Conservation (phyloP, 768 basidiomycete genomes). For the Agaricus blazei region DNA sequence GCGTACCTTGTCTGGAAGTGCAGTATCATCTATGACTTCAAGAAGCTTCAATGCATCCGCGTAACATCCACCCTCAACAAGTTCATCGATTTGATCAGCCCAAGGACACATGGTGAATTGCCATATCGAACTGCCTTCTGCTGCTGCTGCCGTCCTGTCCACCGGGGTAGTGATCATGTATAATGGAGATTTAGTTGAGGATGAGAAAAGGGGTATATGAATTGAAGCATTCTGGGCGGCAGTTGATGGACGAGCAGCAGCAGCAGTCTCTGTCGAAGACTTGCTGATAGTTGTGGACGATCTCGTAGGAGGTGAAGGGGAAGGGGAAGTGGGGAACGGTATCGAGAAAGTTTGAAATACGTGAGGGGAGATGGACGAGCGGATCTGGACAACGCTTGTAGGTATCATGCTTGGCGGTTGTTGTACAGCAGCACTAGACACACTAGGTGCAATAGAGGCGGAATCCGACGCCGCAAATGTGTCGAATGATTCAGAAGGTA, state of each 20-base stretch:
- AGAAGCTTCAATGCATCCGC: constrained; percentile 77
- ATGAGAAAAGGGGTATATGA: constrained; percentile 59
- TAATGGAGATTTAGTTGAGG: constrained; percentile 46
- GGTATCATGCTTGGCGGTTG: constrained; percentile 36
- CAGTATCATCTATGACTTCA: constrained; percentile 56
- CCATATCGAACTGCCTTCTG: constrained; percentile 81
- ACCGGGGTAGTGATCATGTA: constrained; percentile 70
- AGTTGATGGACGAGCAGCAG: constrained; percentile 12
- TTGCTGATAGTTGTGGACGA: constrained; percentile 11
- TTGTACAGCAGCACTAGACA: constrained; percentile 15
- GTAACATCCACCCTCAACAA: constrained; percentile 64
- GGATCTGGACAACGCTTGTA: constrained; percentile 62
- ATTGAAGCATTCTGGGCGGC: constrained; percentile 38
- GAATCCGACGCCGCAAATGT: constrained; percentile 11
- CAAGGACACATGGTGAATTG: constrained; percentile 64
- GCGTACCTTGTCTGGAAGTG: constrained; percentile 60
- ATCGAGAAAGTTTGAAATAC: constrained; percentile 48
- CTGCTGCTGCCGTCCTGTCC: constrained; percentile 58
- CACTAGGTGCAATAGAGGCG: not conserved
- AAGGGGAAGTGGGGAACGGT: constrained; percentile 51
- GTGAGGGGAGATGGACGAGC: constrained; percentile 62
- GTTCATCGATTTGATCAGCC: constrained; percentile 81
- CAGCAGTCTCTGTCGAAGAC: constrained; percentile 19
- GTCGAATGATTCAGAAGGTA: constrained; percentile 26
- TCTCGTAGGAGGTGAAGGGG: not conserved